A percentile compares a stretch with the other conserved stretches of the same genome.
phyloP scores from a whole-genome alignment of 352 stramenopile species.

The Globisporangium camurandrum region DNA sequence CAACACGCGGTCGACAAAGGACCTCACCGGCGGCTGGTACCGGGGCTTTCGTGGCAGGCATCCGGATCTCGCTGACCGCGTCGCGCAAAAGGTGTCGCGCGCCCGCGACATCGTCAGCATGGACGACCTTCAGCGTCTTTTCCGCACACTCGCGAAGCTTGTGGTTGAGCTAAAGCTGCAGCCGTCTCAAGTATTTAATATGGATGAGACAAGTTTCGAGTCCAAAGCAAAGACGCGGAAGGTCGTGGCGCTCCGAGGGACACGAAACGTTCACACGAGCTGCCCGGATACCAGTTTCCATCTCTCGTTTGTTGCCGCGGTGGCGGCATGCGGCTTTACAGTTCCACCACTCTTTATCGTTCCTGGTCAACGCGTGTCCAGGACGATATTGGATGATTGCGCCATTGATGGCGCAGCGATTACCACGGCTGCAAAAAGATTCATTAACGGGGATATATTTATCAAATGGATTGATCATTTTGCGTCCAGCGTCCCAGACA shows the following conservation, averaged over 20 bases:
- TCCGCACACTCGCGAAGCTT: conserved; percentile 5
- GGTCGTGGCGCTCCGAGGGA: not conserved
- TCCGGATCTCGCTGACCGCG: not conserved
- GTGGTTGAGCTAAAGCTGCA: not conserved
- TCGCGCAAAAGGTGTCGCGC: conserved; percentile 4
- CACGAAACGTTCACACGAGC: conserved; percentile 5
- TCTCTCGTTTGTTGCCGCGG: conserved; percentile 2
- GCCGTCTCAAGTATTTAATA: conserved; percentile 2
- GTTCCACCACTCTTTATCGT: conserved; percentile 1
- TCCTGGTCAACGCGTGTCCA: not conserved
- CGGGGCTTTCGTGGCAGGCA: conserved; percentile 1
- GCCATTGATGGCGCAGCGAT: no score
- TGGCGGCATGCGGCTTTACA: not conserved
- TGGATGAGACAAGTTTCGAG: conserved; percentile 6
- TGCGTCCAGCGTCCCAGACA: no score
- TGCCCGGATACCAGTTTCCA: not conserved
- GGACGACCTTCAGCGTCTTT: not conserved
- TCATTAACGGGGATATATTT: no score
- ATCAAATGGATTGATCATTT: no score
- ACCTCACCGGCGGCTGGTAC: conserved; percentile 5
- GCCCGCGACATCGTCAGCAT: not conserved
- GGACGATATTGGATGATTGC: conserved; percentile 1
- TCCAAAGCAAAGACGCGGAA: conserved; percentile 8
- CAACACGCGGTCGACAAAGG: conserved; percentile 1
- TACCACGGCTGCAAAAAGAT: no score